Percentiles rank a stretch among this genome's conserved stretches.
Conservation (phyloP, 805 yeast genomes). For the Ogataea paradorogensis region DNA sequence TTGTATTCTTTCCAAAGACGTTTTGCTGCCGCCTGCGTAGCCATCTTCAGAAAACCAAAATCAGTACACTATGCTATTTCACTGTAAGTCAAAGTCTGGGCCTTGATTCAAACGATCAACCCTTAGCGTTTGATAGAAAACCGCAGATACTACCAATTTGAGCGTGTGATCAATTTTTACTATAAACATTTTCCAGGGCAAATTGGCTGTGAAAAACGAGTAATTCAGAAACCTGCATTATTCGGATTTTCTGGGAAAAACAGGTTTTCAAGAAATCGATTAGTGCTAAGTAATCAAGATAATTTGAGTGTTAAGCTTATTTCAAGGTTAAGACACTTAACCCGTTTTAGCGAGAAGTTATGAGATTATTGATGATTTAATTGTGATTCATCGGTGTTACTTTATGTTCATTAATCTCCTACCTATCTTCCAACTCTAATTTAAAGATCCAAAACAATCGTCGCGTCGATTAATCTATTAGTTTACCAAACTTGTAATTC, state of each 20-base stretch:
- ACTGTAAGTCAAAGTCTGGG: not conserved
- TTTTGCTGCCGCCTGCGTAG: conserved; percentile 57
- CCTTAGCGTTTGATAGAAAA: conserved; percentile 1
- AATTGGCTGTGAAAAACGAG: not conserved
- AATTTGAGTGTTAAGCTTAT: too few species aligned
- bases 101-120: conserved; percentile 2
- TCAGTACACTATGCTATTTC: not conserved
- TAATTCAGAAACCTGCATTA: too few species aligned
- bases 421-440: too few species aligned
- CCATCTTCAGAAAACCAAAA: conserved; percentile 5
- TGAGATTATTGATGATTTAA: too few species aligned
- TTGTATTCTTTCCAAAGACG: conserved; percentile 88
- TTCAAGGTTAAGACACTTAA: too few species aligned
- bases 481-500: conserved; percentile 56
- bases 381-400: too few species aligned
- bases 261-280: too few species aligned
- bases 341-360: too few species aligned
- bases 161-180: conserved; percentile 13
- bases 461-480: conserved; percentile 8
- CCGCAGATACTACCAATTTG: conserved; percentile 9
- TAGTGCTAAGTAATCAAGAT: too few species aligned
- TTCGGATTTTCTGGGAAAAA: too few species aligned
- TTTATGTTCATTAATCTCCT: too few species aligned
- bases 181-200: conserved; percentile 11
- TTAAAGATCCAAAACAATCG: conserved; percentile 1